Evolutionary conservation across 495 filamentous ascomycete species (phyloP).

Genomic region (Aspergillus sclerotiicarbonarius): DNA sequence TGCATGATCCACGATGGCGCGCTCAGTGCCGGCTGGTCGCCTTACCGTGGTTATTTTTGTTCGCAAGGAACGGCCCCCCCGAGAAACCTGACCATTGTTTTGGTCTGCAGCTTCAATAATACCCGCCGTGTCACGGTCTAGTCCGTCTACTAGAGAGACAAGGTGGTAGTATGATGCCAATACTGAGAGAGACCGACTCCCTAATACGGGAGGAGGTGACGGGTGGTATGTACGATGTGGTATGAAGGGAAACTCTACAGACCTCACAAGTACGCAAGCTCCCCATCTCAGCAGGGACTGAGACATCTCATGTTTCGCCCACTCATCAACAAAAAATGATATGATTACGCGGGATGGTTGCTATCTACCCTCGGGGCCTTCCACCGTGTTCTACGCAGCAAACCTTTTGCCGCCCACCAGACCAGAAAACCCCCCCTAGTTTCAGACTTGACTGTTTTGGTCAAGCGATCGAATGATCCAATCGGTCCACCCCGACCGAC

Average conservation of each 20-base stretch:
- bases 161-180: not conserved
- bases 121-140: not conserved
- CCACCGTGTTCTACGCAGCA: not conserved
- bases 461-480: slow-evolving; percentile 11
- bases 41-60: slow-evolving; percentile 15
- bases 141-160: not conserved
- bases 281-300: no score
- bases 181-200: no score
- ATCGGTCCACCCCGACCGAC: slow-evolving; percentile 8
- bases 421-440: not conserved
- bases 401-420: not conserved
- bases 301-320: not conserved
- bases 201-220: no score
- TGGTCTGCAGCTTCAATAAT: not conserved
- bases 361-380: no score
- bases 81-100: slow-evolving; percentile 10
- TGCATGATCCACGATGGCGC: not conserved
- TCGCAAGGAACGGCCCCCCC: not conserved
- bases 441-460: slow-evolving; percentile 7
- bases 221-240: not conserved
- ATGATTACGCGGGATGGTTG: no score
- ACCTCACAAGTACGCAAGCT: not conserved
- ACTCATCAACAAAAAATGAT: not conserved
- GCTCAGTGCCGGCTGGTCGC: slow-evolving; percentile 3
- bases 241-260: not conserved